Evolutionary conservation across 164 flowering plant genomes (phyloP).

Genomic region (Chimonanthus salicifolius): DNA sequence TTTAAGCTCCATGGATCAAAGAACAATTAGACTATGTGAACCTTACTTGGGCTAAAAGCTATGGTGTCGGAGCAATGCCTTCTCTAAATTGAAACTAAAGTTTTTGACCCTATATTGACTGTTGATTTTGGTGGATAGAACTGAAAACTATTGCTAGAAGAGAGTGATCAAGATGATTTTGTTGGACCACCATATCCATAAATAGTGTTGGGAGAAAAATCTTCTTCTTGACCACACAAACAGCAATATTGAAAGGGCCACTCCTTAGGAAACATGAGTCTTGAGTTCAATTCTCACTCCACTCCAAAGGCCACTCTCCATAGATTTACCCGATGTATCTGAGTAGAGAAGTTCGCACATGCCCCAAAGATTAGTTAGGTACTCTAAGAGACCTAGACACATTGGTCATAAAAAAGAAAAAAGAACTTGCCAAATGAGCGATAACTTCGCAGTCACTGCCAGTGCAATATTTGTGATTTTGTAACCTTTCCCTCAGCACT

Average conservation of each 20-base stretch:
- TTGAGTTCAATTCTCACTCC: not conserved
- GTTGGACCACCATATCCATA: too few relatives aligned
- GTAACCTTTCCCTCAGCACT: conserved; percentile 52
- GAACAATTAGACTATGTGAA: too few relatives aligned
- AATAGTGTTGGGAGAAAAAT: not conserved
- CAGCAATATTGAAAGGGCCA: too few relatives aligned
- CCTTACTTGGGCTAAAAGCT: too few relatives aligned
- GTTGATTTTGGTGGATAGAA: too few relatives aligned
- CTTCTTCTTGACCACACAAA: not conserved
- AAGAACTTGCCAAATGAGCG: conserved; percentile 66
- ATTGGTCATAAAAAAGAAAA: not conserved
- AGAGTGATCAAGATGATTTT: too few relatives aligned
- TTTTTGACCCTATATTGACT: too few relatives aligned
- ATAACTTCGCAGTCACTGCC: conserved; percentile 97
- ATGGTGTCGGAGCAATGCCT: too few relatives aligned
- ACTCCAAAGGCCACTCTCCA: not conserved
- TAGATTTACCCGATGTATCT: not conserved
- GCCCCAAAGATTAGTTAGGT: too few relatives aligned
- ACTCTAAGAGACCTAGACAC: not conserved
- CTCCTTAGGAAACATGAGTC: not conserved
- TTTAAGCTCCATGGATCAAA: too few relatives aligned
- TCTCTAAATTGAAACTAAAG: too few relatives aligned
- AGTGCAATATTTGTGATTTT: conserved; percentile 73
- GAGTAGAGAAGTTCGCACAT: not conserved
- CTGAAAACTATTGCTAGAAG: too few relatives aligned